Conservation (phyloP, 345 rosid genomes). For the Nasturtium officinale region DNA sequence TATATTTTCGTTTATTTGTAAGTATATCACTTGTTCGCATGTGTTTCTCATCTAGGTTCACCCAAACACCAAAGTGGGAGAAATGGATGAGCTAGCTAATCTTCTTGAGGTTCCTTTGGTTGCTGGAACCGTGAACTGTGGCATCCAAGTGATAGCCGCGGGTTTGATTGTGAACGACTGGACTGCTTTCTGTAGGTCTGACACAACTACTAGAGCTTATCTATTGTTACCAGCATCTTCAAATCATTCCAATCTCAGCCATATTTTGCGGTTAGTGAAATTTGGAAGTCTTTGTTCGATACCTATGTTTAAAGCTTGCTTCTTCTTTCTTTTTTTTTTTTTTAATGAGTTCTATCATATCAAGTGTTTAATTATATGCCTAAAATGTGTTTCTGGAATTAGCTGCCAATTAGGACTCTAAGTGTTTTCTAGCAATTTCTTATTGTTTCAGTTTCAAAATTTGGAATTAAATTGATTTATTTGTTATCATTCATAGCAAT, state of each 20-base stretch:
- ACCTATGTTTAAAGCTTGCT: slow-evolving; percentile 48
- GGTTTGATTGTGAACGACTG: slow-evolving; percentile 81
- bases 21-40: neutral
- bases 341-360: neutral
- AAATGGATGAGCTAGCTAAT: slow-evolving; percentile 73
- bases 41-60: neutral
- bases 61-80: slow-evolving; percentile 60
- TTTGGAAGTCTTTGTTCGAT: slow-evolving; percentile 78
- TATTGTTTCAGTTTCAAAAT: neutral
- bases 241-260: slow-evolving; percentile 74
- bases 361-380: neutral
- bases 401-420: neutral
- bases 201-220: slow-evolving; percentile 57
- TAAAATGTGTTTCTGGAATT: neutral
- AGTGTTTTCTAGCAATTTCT: neutral
- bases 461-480: neutral
- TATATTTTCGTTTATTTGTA: neutral
- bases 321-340: neutral
- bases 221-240: slow-evolving; percentile 71
- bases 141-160: slow-evolving; percentile 69
- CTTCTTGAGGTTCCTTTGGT: slow-evolving; percentile 68
- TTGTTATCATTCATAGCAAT: neutral
- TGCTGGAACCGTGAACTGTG: slow-evolving; percentile 78
- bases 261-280: slow-evolving; percentile 57
- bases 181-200: slow-evolving; percentile 78